Base-by-base conservation (phyloP, 441 rosid species). In the Viola pubescens region DNA sequence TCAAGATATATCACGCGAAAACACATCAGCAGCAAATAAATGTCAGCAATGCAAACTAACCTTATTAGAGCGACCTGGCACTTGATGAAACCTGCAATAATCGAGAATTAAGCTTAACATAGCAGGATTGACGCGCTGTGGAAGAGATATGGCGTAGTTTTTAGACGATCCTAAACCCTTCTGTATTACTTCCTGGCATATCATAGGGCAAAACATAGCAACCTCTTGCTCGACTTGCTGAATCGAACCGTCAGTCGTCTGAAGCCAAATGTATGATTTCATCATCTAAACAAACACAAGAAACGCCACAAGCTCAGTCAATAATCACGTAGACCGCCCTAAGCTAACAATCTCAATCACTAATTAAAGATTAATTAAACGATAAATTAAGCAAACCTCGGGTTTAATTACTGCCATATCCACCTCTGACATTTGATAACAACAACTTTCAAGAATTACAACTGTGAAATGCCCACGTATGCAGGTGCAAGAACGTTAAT, bases 181-280 rank as follows among this genome's bases (percentile, higher is more conserved):
- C 50, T 80, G 81, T 70, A 75, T 59, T 59, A 78, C 65, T 70
- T 84, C 87, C 56, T 60, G 79, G 59, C 87, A 77, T 66, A 84
- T 77, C 78, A 82, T 63, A 38, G 87, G 91, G 68, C 87, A 82
- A 70, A 80, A 82, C 91, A 77, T 84, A 72, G 91, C 87, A 67
- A 84, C 85, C 72, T 82, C 91, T 73, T 84, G 79, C 69, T 84
- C 91, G 42, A 82, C 82, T 80, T 82, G 87, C 60, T 84, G 91
- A 70, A 82, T 80, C 55, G 87, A 77, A 56, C 84, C 87, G 68
- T 84, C 87, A 7, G 74, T 67, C 48, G 87, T 84, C 66, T 82
- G 87, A 12, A 84, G 78, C 87, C 87, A 82, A 60, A 82, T 64
- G 57, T 73, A 84, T 4, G 87, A 77, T 70, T 82, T 84, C 86